phyloP scores from a whole-genome alignment of 1,284 basidiomycete genomes.

The Rhodotorula mucilaginosa region DNA sequence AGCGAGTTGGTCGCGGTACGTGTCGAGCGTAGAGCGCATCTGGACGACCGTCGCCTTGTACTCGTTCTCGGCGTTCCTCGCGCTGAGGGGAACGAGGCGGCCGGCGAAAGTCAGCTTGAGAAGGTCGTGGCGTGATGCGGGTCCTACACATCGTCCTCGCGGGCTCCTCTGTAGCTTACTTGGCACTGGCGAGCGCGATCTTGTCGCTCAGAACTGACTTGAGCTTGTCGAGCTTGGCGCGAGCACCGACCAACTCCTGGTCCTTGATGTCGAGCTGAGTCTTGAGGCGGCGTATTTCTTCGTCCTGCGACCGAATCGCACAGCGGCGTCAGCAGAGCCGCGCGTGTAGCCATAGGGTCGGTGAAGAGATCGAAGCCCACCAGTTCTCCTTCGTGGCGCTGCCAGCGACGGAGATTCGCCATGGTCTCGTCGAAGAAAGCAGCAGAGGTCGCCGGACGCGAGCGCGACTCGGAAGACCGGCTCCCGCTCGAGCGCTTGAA shows the following conservation, averaged over 20 bases:
- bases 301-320: neutral
- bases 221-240: neutral
- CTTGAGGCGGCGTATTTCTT: neutral
- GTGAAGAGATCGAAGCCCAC: accelerated
- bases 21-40: neutral
- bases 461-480: neutral
- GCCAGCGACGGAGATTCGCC: neutral
- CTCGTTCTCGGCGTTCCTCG: neutral
- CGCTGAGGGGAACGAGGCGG: neutral
- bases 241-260: neutral
- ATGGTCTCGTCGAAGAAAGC: neutral
- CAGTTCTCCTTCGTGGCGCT: neutral
- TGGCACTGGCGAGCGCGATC: neutral
- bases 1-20: neutral
- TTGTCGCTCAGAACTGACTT: neutral
- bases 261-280: constrained; percentile 1
- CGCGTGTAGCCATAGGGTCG: neutral
- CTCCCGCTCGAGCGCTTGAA: no score
- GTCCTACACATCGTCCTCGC: neutral
- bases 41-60: neutral
- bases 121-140: neutral
- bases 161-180: neutral
- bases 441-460: neutral
- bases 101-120: neutral
- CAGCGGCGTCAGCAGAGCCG: neutral